phyloP scores from a whole-genome alignment of 2,329 filamentous ascomycete genomes.

The Apiospora pterosperma region DNA sequence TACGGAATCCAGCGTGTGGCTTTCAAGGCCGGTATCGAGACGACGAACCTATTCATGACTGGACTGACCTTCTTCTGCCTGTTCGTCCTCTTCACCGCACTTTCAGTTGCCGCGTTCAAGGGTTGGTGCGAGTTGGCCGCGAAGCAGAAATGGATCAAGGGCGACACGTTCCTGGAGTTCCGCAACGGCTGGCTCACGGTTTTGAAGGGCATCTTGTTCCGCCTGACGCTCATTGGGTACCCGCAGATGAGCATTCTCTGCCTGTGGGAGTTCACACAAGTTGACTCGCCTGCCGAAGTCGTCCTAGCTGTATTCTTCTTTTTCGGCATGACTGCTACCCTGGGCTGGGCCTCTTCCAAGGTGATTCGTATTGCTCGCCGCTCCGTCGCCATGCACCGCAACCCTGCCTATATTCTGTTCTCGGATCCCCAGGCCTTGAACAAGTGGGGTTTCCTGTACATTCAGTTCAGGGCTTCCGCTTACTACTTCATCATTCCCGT shows the following conservation, averaged over 20 bases:
- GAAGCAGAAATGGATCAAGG: conserved; percentile 70
- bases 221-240: conserved; percentile 77
- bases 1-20: conserved; percentile 77
- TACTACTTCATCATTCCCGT: conserved; percentile 84
- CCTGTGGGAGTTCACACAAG: conserved; percentile 78
- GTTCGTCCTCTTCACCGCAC: conserved; percentile 67
- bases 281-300: conserved; percentile 75
- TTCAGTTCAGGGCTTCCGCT: conserved; percentile 82
- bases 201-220: conserved; percentile 82
- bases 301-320: conserved; percentile 79
- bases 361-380: conserved; percentile 78
- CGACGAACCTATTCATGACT: conserved; percentile 82
- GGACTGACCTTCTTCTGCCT: conserved; percentile 78
- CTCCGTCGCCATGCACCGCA: conserved; percentile 83
- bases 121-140: conserved; percentile 68
- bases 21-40: conserved; percentile 75
- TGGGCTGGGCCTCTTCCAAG: conserved; percentile 78
- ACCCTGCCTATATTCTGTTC: conserved; percentile 86
- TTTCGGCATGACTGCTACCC: conserved; percentile 67
- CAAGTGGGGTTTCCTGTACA: conserved; percentile 91
- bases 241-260: conserved; percentile 81
- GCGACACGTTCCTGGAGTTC: conserved; percentile 81
- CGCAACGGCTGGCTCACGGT: conserved; percentile 83
- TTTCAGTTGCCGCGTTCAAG: conserved; percentile 73
- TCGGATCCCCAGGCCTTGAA: conserved; percentile 81